Conservation (phyloP, 2,329 filamentous ascomycete genomes). For the Laburnicola sp. region DNA sequence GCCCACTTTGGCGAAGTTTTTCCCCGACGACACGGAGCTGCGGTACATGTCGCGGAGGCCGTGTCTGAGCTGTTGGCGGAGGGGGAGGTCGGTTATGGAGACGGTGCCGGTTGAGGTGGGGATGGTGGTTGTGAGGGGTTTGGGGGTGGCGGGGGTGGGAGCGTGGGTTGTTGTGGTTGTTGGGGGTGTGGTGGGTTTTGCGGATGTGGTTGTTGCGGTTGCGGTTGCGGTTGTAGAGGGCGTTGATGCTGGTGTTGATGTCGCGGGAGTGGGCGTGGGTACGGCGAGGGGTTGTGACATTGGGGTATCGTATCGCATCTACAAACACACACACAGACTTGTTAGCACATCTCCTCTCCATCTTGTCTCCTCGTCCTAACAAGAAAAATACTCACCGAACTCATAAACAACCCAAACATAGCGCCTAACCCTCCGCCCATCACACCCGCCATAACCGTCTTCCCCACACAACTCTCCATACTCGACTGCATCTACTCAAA, state of each 20-base stretch:
- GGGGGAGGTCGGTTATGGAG: conserved; percentile 67
- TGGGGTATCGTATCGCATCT: conserved; percentile 99
- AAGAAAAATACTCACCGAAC: conserved; percentile 73
- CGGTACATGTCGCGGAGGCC: conserved; percentile 96
- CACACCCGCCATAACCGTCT: conserved; percentile 84
- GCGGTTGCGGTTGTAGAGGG: conserved; percentile 10
- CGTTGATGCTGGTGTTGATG: conserved; percentile 20
- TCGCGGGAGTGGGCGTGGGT: conserved; percentile 45
- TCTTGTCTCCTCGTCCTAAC: too few relatives aligned
- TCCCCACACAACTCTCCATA: conserved; percentile 92
- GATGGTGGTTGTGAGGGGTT: too few relatives aligned
- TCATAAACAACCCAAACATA: conserved; percentile 97
- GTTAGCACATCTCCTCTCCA: too few relatives aligned
- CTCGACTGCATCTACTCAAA: conserved; percentile 70
- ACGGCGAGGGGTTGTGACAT: conserved; percentile 56
- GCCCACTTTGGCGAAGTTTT: conserved; percentile 92
- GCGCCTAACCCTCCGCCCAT: conserved; percentile 95
- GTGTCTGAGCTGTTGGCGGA: conserved; percentile 77
- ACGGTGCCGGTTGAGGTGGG: conserved; percentile 54
- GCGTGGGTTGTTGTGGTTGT: conserved; percentile 63
- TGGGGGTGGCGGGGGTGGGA: conserved; percentile 39
- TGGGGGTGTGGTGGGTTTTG: too few relatives aligned
- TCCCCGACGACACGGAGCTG: conserved; percentile 79
- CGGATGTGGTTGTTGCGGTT: too few relatives aligned
- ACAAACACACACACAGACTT: too few relatives aligned